Percentiles rank a stretch among this genome's conserved stretches.
These are phyloP conservation scores for Metschnikowia baotianmanensis DNA, from an alignment of 805 yeast genomes.

Conservation along the genomic window DNA sequence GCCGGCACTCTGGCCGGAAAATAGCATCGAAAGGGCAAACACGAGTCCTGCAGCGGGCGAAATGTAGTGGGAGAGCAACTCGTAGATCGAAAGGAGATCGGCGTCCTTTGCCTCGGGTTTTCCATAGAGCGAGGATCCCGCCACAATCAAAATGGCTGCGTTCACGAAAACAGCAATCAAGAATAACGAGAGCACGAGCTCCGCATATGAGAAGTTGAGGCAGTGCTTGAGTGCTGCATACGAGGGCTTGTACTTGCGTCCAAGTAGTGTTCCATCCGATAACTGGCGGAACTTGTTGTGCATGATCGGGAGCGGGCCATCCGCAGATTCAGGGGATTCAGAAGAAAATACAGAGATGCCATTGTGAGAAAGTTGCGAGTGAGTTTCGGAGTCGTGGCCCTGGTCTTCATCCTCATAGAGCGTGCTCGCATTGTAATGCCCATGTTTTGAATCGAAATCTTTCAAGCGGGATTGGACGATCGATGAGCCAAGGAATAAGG, in stretches of 20 bases:
- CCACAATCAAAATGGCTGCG: constrained; percentile 45
- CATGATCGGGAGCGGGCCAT: constrained; percentile 18
- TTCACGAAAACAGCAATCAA: constrained; percentile 45
- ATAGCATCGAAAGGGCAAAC: constrained; percentile 46
- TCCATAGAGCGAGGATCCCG: constrained; percentile 40
- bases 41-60: constrained; percentile 45
- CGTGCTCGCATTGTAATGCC: constrained; percentile 13
- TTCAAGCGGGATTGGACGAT: constrained; percentile 44
- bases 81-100: constrained; percentile 43
- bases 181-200: constrained; percentile 40
- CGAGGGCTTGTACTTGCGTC: constrained; percentile 39
- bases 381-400: no score
- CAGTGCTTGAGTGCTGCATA: constrained; percentile 42
- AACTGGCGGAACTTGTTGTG: constrained; percentile 21
- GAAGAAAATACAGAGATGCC: neutral
- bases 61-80: constrained; percentile 43
- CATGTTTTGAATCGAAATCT: constrained; percentile 39
- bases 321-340: neutral
- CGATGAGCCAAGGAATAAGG: constrained; percentile 43
- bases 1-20: constrained; percentile 48
- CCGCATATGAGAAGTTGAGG: constrained; percentile 38
- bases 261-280: constrained; percentile 31
- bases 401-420: neutral
- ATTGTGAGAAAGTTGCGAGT: no score
- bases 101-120: constrained; percentile 47